Percentiles rank a stretch among this genome's conserved stretches.
phyloP scores from a whole-genome alignment of 257 asterid species.

The Petunia secreta region DNA sequence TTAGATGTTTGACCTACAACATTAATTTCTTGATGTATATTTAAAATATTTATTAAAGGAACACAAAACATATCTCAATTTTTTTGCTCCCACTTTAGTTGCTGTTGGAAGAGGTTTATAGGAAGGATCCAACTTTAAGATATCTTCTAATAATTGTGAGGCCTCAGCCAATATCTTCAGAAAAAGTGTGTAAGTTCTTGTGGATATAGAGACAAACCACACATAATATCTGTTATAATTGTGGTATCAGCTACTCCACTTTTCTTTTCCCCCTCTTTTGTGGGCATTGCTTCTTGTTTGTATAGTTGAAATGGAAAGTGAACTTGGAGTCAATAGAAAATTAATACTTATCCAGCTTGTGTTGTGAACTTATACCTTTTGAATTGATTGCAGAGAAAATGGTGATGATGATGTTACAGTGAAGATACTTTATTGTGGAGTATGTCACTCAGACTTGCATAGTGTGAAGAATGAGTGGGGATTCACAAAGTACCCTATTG shows the following conservation, averaged over 20 bases:
- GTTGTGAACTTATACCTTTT: neutral
- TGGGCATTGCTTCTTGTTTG: neutral
- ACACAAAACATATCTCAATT: too few relatives aligned
- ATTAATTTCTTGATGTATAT: too few relatives aligned
- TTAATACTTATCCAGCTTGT: neutral
- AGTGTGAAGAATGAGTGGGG: constrained; percentile 41
- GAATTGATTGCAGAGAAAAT: constrained; percentile 31
- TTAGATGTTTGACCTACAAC: too few relatives aligned
- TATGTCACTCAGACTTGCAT: constrained; percentile 45
- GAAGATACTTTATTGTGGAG: constrained; percentile 42
- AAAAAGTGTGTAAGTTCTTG: neutral
- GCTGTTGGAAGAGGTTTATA: too few relatives aligned
- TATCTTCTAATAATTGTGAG: too few relatives aligned
- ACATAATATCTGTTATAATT: neutral
- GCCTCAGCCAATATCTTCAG: too few relatives aligned
- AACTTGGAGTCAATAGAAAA: neutral
- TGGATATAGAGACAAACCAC: neutral
- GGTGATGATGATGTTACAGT: constrained; percentile 38
- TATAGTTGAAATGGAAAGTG: neutral
- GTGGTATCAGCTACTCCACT: too few relatives aligned
- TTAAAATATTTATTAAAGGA: too few relatives aligned
- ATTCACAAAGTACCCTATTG: constrained; percentile 36
- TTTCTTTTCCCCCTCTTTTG: too few relatives aligned
- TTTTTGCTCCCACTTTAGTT: too few relatives aligned
- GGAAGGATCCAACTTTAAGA: too few relatives aligned